These are phyloP conservation scores for Alternaria gansuensis DNA, from an alignment of 2,329 filamentous ascomycete genomes.

Conservation along the genomic window DNA sequence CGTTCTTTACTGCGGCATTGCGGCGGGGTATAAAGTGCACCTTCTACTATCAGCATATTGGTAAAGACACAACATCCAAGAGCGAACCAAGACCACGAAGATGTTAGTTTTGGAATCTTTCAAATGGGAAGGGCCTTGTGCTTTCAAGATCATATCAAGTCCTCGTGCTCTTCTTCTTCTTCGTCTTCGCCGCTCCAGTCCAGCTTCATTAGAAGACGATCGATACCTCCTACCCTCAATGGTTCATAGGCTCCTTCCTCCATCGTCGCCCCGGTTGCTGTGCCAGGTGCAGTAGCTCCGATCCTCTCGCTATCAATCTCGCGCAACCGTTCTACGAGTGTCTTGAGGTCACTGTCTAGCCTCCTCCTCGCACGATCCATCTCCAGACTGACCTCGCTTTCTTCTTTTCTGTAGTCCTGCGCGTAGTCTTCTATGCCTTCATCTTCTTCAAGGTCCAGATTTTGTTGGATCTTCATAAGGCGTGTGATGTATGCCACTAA, in stretches of 20 bases:
- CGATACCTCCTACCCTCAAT: slow-evolving; percentile 78
- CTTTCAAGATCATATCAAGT: slow-evolving; percentile 24
- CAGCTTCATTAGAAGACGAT: slow-evolving; percentile 89
- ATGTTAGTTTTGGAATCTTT: not conserved
- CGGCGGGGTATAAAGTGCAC: not conserved
- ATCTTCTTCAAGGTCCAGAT: slow-evolving; percentile 81
- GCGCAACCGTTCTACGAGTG: slow-evolving; percentile 64
- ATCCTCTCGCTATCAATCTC: slow-evolving; percentile 66
- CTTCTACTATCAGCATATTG: not conserved
- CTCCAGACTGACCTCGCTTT: slow-evolving; percentile 71
- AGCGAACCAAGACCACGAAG: not conserved
- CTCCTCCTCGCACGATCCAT: slow-evolving; percentile 70
- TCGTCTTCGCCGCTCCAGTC: slow-evolving; percentile 64
- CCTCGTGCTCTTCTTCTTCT: slow-evolving; percentile 36
- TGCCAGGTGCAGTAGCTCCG: slow-evolving; percentile 36
- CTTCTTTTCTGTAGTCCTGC: slow-evolving; percentile 69
- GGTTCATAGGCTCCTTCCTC: slow-evolving; percentile 70
- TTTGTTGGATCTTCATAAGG: slow-evolving; percentile 77
- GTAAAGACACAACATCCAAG: not conserved
- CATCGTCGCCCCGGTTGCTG: slow-evolving; percentile 22
- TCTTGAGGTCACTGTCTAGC: slow-evolving; percentile 73
- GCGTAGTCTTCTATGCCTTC: slow-evolving; percentile 74
- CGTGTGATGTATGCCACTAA: slow-evolving; percentile 80
- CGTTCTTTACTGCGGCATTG: not conserved
- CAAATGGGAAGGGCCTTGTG: not conserved